Percentiles rank a stretch among this genome's conserved stretches.
Evolutionary conservation across 768 basidiomycete species (phyloP).

Genomic region (Sutorius australiensis): DNA sequence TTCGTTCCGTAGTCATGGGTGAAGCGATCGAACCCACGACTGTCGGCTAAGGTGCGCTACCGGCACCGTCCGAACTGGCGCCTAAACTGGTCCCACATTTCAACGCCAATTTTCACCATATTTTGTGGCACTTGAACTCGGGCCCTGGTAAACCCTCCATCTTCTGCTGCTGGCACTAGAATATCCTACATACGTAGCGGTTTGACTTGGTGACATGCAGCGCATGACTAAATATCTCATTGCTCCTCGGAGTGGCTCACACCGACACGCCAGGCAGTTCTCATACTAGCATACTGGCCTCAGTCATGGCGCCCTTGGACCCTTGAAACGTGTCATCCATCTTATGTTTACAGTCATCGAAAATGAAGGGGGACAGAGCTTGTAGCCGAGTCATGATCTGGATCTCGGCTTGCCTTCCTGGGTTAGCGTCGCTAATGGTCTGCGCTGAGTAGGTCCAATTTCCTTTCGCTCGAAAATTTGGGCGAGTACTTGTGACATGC

Average conservation of each 20-base stretch:
- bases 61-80: too few relatives aligned
- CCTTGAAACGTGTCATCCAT: not conserved
- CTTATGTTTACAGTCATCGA: not conserved
- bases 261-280: not conserved
- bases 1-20: not conserved
- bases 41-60: too few relatives aligned
- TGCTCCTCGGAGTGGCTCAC: not conserved
- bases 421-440: not conserved
- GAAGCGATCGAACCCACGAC: not conserved
- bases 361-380: not conserved
- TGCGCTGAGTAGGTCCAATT: not conserved
- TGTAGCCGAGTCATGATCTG: conserved; percentile 1
- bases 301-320: not conserved
- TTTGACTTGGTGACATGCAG: not conserved
- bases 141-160: not conserved
- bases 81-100: too few relatives aligned
- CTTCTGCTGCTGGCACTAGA: not conserved
- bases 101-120: too few relatives aligned
- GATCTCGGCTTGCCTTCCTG: not conserved
- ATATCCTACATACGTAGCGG: too few relatives aligned
- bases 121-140: too few relatives aligned
- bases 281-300: not conserved
- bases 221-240: too few relatives aligned
- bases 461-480: not conserved
- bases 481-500: not conserved